phyloP scores from a whole-genome alignment of 2,329 filamentous ascomycete genomes.

The Alternaria gaisen region DNA sequence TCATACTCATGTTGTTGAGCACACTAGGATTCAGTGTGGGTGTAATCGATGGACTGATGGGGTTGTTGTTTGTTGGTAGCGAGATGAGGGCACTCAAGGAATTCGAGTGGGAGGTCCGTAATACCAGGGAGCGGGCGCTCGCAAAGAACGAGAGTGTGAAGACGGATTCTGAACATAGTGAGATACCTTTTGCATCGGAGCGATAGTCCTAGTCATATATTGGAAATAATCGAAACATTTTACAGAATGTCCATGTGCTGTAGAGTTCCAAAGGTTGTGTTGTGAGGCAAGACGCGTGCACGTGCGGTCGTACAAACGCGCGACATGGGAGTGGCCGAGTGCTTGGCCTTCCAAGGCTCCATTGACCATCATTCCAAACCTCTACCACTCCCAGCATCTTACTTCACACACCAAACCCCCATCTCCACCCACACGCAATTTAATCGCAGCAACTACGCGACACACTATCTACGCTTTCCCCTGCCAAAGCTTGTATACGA shows the following conservation, averaged over 20 bases:
- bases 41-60: slow-evolving; percentile 83
- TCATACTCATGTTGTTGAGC: slow-evolving; percentile 80
- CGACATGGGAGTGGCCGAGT: slow-evolving; percentile 8
- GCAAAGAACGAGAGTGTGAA: slow-evolving; percentile 14
- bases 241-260: neutral
- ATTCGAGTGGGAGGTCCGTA: slow-evolving; percentile 87
- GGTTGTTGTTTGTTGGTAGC: slow-evolving; percentile 83
- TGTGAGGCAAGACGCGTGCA: slow-evolving; percentile 16
- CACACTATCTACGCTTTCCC: neutral
- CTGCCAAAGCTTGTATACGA: neutral
- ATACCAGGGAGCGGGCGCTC: slow-evolving; percentile 40
- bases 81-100: slow-evolving; percentile 86
- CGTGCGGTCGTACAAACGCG: slow-evolving; percentile 24
- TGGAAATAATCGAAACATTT: neutral
- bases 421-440: neutral
- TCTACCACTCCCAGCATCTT: slow-evolving; percentile 14
- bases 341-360: slow-evolving; percentile 7
- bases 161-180: neutral
- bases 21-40: slow-evolving; percentile 80
- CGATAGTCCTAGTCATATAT: neutral
- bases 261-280: neutral
- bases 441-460: slow-evolving; percentile 6
- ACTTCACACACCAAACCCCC: neutral
- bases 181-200: slow-evolving; percentile 2
- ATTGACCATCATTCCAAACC: slow-evolving; percentile 16